phyloP scores from a whole-genome alignment of 371 early-diverging fungal genomes.

The Racocetra persica region DNA sequence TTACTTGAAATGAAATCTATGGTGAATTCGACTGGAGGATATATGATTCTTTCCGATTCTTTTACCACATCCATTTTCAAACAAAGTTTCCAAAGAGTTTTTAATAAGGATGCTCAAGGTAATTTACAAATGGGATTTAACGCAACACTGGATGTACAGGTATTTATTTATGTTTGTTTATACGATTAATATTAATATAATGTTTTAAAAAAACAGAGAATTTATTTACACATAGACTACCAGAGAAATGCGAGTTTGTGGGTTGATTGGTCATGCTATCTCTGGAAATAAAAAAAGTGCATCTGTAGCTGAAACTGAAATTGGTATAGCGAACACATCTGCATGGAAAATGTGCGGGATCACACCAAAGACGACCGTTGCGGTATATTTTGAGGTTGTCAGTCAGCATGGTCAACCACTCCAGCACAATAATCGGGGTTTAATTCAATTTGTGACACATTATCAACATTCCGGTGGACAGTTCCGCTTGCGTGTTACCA shows the following conservation, averaged over 20 bases:
- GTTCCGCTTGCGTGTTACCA: slow-evolving; percentile 93
- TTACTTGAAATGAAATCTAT: slow-evolving; percentile 97
- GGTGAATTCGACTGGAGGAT: slow-evolving; percentile 93
- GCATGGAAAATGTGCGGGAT: slow-evolving; percentile 95
- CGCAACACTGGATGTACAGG: slow-evolving; percentile 96
- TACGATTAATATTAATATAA: background rate
- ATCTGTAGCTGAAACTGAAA: slow-evolving; percentile 97
- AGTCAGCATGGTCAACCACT: slow-evolving; percentile 82
- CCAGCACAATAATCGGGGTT: slow-evolving; percentile 87
- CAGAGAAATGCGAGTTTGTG: slow-evolving; percentile 94
- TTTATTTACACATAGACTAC: slow-evolving; percentile 69
- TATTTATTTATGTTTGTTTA: slow-evolving; percentile 43
- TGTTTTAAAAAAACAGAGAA: background rate
- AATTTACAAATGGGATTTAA: slow-evolving; percentile 97
- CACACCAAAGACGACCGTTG: slow-evolving; percentile 86
- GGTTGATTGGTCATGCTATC: slow-evolving; percentile 94
- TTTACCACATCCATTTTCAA: slow-evolving; percentile 97
- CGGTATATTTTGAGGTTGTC: slow-evolving; percentile 96
- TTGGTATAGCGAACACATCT: slow-evolving; percentile 95
- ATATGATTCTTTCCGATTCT: slow-evolving; percentile 96
- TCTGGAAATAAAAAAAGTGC: slow-evolving; percentile 90
- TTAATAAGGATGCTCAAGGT: slow-evolving; percentile 90
- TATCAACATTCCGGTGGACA: slow-evolving; percentile 96
- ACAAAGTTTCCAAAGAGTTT: slow-evolving; percentile 93
- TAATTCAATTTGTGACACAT: slow-evolving; percentile 94